Base-by-base conservation (phyloP, 2,329 filamentous ascomycete species). In the Colletotrichum sp. region DNA sequence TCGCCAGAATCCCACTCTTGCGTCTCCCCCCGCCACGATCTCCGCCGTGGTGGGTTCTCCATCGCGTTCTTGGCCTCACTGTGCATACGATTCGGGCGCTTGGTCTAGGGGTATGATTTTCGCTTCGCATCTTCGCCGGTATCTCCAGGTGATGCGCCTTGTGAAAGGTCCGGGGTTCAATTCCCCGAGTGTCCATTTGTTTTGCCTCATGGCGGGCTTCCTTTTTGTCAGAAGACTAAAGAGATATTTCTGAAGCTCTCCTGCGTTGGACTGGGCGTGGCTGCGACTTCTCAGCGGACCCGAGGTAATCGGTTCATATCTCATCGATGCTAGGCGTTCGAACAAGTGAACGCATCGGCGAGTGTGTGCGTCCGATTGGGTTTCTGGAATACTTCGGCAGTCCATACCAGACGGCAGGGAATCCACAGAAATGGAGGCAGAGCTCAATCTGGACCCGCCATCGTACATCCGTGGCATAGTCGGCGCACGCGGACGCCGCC, bases 71-170 rank as follows among this genome's bases (percentile, higher is more conserved):
- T 5, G 4, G 18, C 10, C 2, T 5, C 4, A 5, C 12, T 10
- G 1, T 16, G 18, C 24, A 24, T 10, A 18, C 12, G 57, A 21
- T 34, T 44, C 18, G 57, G 59, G 67, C 59, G 71, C 32, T 69
- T 70, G 71, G 66, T 70, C 57, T 64, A 59, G 66, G 57, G 66
- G 57, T 64, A 70, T 70, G 55, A 59, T 70, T 59, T 73, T 68
- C 66, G 36, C 66, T 70, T 73, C 39, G 65, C 64, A 69, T 57
- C 36, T 52, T 66, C 28, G 21, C 8, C 15, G 60, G 18, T 64
- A 24, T 8, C 5, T 12, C 18, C 30, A 49, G 6, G 32, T 44
- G 66, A 49, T 68, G 49, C 65, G 65, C 49, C n/a, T 32, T 64
- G 65, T 28, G 71, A 52, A 73, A 73, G 57, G 65, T 64, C 39